Conservation (phyloP, 441 rosid genomes). For the Populus hybrid region DNA sequence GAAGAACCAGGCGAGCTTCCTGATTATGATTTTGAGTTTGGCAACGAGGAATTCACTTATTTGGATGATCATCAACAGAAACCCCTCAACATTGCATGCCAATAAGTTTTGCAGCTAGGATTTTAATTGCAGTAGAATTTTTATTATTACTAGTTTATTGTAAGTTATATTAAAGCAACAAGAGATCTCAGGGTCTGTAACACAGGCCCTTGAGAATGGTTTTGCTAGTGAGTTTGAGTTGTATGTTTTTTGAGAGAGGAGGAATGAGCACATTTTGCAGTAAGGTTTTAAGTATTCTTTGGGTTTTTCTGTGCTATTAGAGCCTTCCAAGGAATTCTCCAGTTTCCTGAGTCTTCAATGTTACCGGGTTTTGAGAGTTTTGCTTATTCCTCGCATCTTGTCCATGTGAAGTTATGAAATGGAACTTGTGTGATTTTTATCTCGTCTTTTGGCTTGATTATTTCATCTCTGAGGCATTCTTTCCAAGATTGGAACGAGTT, state of each 20-base stretch:
- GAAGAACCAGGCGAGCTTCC: constrained; percentile 73
- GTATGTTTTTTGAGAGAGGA: constrained; percentile 13
- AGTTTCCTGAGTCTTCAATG: background rate
- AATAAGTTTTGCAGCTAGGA: constrained; percentile 84
- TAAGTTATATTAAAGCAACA: constrained; percentile 16
- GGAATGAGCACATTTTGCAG: constrained; percentile 15
- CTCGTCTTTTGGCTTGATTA: background rate
- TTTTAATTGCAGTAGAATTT: background rate
- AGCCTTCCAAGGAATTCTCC: constrained; percentile 60
- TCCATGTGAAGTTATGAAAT: constrained; percentile 8
- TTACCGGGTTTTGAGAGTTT: constrained; percentile 5
- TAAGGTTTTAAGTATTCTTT: constrained; percentile 23
- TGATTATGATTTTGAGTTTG: constrained; percentile 79
- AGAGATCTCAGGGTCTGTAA: constrained; percentile 14
- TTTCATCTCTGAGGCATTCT: background rate
- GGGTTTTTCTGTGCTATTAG: constrained; percentile 66
- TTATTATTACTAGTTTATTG: background rate
- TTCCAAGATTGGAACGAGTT: too few species aligned
- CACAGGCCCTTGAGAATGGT: constrained; percentile 13
- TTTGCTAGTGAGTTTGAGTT: constrained; percentile 26
- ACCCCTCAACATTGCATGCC: constrained; percentile 68
- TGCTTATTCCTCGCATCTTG: constrained; percentile 4
- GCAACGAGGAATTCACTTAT: constrained; percentile 44
- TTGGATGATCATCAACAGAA: constrained; percentile 40
- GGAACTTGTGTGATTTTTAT: background rate